These are phyloP conservation scores for Pleurotus sapidus DNA, from an alignment of 768 basidiomycete species.

Conservation along the genomic window DNA sequence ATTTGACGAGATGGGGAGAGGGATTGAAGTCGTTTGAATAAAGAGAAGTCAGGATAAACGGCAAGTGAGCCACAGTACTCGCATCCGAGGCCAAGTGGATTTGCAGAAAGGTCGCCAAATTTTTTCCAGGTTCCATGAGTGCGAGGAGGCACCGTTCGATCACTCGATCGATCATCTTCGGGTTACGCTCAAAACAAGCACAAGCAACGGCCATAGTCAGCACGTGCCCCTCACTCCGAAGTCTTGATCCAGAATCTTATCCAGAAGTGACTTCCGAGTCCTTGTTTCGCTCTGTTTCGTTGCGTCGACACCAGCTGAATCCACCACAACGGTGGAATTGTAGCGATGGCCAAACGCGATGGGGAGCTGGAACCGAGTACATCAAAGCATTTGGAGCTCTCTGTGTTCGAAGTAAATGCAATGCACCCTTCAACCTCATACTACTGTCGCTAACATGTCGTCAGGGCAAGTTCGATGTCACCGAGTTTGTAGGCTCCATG, in stretches of 20 bases:
- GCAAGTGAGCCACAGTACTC: conserved; percentile 54
- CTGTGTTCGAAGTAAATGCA: conserved; percentile 49
- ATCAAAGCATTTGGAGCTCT: conserved; percentile 22
- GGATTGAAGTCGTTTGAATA: conserved; percentile 49
- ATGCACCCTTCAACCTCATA: not conserved
- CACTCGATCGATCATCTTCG: not conserved
- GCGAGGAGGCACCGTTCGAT: too few species aligned
- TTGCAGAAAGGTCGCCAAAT: conserved; percentile 64
- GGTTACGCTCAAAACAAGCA: not conserved
- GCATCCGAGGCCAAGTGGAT: conserved; percentile 70
- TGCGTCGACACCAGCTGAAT: too few species aligned
- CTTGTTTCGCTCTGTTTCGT: too few species aligned
- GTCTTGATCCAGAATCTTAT: too few species aligned
- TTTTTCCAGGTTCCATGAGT: conserved; percentile 50
- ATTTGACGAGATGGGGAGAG: conserved; percentile 70
- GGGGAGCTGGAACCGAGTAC: not conserved
- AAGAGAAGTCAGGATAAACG: conserved; percentile 57
- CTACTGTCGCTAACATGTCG: not conserved
- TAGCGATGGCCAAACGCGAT: not conserved
- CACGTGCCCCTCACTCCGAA: too few species aligned
- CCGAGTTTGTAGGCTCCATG: conserved; percentile 81
- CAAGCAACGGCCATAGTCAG: not conserved
- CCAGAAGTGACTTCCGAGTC: too few species aligned
- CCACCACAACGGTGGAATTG: too few species aligned
- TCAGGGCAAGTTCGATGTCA: conserved; percentile 88